Base-by-base conservation (phyloP, 2,329 filamentous ascomycete species). In the Clonostachys sp. region DNA sequence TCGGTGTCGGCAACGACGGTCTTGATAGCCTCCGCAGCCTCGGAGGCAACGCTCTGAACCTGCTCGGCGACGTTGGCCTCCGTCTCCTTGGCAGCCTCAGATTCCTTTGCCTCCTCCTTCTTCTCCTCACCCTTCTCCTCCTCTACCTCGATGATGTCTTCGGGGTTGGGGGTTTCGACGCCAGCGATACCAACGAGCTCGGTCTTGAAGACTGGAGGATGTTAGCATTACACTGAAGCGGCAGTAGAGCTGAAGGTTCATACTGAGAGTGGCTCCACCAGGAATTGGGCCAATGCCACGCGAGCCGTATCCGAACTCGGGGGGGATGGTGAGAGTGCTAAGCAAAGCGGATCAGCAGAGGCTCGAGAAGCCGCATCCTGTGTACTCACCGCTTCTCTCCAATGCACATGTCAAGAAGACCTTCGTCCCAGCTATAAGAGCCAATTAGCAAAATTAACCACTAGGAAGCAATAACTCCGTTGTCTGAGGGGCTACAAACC, bases 351-450 rank as follows among this genome's bases (percentile, higher is more conserved):
- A 46, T 52, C 45, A 59, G 45, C 45, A 51, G 16, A 6, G 34
- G 12, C 14, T 33, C 18, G 38, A 18, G 33, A 40, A 12, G 34
- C 12, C 24, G 42, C 36, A 12, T 30, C 42, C 8, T n/a, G 20
- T 40, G 24, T 35, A 57, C 67, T 69, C 58, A 74, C 77, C 79
- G 81, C 77, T 91, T 92, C 77, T 97, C 92, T 52, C 94, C 92
- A 57, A 95, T 87, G 70, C 94, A 97, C 91, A 97, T 96, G 61
- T 89, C 89, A 46, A 94, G 59, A 38, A 97, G 78, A 44, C 92
- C 92, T 63, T 95, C 70, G 59, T 97, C 92, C 92, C 91, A 96
- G 62, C 85, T 89, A 52, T 44, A 20, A 45, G 9, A 12, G 8
- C 42, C 34, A 20, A 46, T 34, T 34, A 16, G 13, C 44, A 38